Base-by-base conservation (phyloP, 1,284 basidiomycete species). In the Pseudozyma hubeiensis region DNA sequence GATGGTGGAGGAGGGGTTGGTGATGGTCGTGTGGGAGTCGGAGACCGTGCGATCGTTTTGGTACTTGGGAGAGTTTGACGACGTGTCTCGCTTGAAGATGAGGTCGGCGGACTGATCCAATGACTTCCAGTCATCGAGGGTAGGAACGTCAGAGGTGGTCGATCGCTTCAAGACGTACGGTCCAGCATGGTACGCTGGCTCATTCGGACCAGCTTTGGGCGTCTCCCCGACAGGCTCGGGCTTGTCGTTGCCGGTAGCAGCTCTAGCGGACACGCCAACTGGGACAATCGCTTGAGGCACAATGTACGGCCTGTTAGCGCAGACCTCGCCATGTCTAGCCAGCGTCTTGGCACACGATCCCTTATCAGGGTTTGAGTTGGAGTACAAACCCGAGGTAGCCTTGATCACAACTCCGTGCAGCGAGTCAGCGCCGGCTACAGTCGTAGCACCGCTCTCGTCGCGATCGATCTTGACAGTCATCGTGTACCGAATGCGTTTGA, bases 281-380 rank as follows among this genome's bases (percentile, higher is more conserved):
- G 52, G 51, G 11, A 70, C 16, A 10, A 60, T 29, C 35, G 67
- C 52, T 10, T 53, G 29, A 5, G 68, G 68, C 30, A 71, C 63
- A 16, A 71, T 46, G 59, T 71, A 71, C 19, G 68, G 68, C 17
- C 68, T 50, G 53, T 58, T 59, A 19, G 58, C 68, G 34, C 68
- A 71, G 2, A n/a, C 16, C 43, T 71, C 63, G 24, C 68, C 68
- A 31, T 64, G 62, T 7, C 63, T 45, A 14, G 68, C 63, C 40
- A 71, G 44, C 8, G 62, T 51, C 68, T 65, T 71, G 31, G 68
- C 68, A 45, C 63, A 71, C 14, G 63, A 58, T 7, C 68, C 68
- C 35, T 55, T 41, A 14, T 65, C 47, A 4, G 68, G 68, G 46
- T 65, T 37, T 39, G 35, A 8, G 10, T 37, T 37, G 31, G 58